Evolutionary conservation across 257 asterid species (phyloP), one percentile per base, ranked within the genome.

Genomic region (Fraxinus cuspidata): DNA sequence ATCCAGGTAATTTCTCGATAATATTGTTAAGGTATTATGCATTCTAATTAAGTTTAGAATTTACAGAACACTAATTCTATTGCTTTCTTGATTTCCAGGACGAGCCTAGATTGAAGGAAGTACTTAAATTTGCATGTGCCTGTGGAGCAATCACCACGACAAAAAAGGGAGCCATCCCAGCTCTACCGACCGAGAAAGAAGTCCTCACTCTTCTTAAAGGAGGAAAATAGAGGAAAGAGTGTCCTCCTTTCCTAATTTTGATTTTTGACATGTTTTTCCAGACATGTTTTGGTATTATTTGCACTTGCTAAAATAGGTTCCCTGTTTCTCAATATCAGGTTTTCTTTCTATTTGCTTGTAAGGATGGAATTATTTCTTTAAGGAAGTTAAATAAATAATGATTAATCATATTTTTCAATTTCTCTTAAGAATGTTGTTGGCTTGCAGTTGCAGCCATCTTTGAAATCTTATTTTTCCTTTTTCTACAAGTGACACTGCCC

Each of bases 81-180:
- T 56, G 3, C 5, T 21, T 63, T 13, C 21, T 29, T 31, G 5
- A n/a, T 3, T 67, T 77, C 44, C 84, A 94, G 97, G 89, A 95
- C 32, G 99, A 95, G 72, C 80, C 86, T 19, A 89, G 83, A 74
- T 81, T 95, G 89, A 95, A 74, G 95, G 90, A 89, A 85, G 94
- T 83, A 38, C 86, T 95, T 67, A 88, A 77, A 73, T 95, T 90
- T 80, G 89, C 98, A 8, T 88, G 94, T 77, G 99, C 97, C 8
- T 95, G 99, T 78, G 99, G 98, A 78, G 99, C 99, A 58, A 93
- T 95, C 29, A 95, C 98, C 35, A 95, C 99, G 4, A 92, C 98
- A 7, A 95, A 93, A 44, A 92, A 91, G 84, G 99, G 99, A 40
- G 99, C 99, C 23, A 95, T 95, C 77, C 99, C 97, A 10, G 99